phyloP scores from a whole-genome alignment of 1,139 yeast genomes.

The Diutina mesorugosa region DNA sequence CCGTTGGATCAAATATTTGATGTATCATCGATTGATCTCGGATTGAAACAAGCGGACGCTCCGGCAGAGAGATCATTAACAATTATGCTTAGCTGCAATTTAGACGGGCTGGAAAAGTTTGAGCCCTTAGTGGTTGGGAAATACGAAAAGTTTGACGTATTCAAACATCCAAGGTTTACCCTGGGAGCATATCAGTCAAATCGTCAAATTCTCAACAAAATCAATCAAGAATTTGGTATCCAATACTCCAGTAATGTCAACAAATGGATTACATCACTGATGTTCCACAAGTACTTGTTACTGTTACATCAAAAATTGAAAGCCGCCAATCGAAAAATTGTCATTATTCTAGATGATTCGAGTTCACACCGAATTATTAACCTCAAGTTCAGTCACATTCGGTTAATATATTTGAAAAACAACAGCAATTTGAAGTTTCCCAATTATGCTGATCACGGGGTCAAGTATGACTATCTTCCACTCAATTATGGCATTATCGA shows the following conservation, averaged over 20 bases:
- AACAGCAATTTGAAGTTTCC: slow-evolving; percentile 29
- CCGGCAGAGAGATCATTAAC: slow-evolving; percentile 44
- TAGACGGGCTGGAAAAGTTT: slow-evolving; percentile 50
- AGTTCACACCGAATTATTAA: slow-evolving; percentile 52
- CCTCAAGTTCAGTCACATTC: slow-evolving; percentile 39
- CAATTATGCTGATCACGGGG: slow-evolving; percentile 20
- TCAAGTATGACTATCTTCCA: slow-evolving; percentile 39
- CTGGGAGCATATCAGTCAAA: slow-evolving; percentile 15
- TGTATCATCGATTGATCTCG: slow-evolving; percentile 33
- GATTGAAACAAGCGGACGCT: slow-evolving; percentile 29
- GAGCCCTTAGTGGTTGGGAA: slow-evolving; percentile 52
- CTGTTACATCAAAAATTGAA: slow-evolving; percentile 43
- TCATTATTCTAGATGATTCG: slow-evolving; percentile 47
- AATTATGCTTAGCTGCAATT: slow-evolving; percentile 49
- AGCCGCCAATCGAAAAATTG: slow-evolving; percentile 31
- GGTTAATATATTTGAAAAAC: slow-evolving; percentile 30
- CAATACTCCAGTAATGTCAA: slow-evolving; percentile 48
- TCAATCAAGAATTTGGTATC: slow-evolving; percentile 9
- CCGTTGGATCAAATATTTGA: slow-evolving; percentile 51
- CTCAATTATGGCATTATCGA: slow-evolving; percentile 55
- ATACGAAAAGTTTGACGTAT: slow-evolving; percentile 39
- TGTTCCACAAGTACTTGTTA: slow-evolving; percentile 50
- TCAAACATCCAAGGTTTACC: slow-evolving; percentile 16
- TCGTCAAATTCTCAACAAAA: slow-evolving; percentile 6
- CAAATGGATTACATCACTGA: slow-evolving; percentile 55